Conservation (phyloP, 768 basidiomycete genomes). For the Agrocybe praecox region DNA sequence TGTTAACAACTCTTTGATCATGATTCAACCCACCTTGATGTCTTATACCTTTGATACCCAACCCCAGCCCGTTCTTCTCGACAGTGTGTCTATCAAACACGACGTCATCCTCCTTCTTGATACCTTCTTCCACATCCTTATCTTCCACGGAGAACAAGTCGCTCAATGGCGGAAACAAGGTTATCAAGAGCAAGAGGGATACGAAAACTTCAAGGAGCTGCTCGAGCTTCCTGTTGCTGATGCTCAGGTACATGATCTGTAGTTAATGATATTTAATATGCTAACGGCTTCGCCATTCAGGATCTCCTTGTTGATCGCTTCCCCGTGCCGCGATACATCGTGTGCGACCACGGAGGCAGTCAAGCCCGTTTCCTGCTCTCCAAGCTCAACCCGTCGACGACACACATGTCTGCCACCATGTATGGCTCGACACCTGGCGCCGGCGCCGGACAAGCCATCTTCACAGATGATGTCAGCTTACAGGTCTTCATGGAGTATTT, state of each 20-base stretch:
- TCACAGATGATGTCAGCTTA: conserved; percentile 97
- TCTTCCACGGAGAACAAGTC: conserved; percentile 98
- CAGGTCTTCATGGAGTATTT: conserved; percentile 98
- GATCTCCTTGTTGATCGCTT: conserved; percentile 94
- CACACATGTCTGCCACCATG: conserved; percentile 94
- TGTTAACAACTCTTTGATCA: conserved; percentile 98
- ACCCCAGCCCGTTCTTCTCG: conserved; percentile 93
- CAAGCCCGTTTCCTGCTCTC: conserved; percentile 96
- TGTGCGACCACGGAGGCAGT: conserved; percentile 95
- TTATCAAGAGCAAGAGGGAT: conserved; percentile 98
- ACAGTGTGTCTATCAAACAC: conserved; percentile 96
- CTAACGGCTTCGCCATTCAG: conserved; percentile 18
- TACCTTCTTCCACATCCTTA: conserved; percentile 99
- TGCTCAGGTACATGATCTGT: conserved; percentile 52
- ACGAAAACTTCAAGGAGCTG: conserved; percentile 97
- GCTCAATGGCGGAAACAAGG: conserved; percentile 98
- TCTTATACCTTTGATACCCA: conserved; percentile 93
- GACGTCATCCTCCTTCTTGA: conserved; percentile 97
- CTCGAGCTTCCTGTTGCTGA: conserved; percentile 86
- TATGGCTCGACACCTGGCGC: conserved; percentile 75
- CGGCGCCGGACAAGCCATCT: conserved; percentile 86
- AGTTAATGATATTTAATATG: not conserved
- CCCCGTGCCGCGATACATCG: conserved; percentile 97
- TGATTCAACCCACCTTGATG: conserved; percentile 99
- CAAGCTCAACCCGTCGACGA: conserved; percentile 97